Conservation (phyloP, 1,139 yeast species). For the Fermentozyma sake region DNA sequence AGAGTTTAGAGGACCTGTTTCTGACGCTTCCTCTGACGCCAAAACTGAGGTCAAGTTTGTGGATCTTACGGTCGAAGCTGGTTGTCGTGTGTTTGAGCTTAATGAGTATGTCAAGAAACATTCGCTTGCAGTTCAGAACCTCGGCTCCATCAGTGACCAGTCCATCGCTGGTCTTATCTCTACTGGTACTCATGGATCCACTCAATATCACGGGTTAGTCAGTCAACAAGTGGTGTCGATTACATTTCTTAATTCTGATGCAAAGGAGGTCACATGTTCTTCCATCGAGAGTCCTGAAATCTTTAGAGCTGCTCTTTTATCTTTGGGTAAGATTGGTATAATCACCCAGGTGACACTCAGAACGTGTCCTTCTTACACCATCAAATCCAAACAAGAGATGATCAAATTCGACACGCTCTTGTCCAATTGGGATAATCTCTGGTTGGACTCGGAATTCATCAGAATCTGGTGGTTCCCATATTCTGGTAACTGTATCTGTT, state of each 20-base stretch:
- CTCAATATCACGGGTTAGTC: slow-evolving; percentile 87
- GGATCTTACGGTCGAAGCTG: slow-evolving; percentile 92
- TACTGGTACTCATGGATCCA: slow-evolving; percentile 96
- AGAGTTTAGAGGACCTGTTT: slow-evolving; percentile 35
- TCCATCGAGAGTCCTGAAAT: slow-evolving; percentile 62
- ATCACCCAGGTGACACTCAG: slow-evolving; percentile 86
- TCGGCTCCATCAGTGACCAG: slow-evolving; percentile 94
- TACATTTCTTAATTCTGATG: slow-evolving; percentile 67
- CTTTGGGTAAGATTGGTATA: slow-evolving; percentile 88
- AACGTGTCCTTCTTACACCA: slow-evolving; percentile 77
- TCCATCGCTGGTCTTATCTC: slow-evolving; percentile 91
- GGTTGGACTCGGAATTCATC: slow-evolving; percentile 89
- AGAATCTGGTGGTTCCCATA: slow-evolving; percentile 99
- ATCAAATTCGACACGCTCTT: slow-evolving; percentile 70
- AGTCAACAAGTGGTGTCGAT: slow-evolving; percentile 82
- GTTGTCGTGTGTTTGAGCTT: slow-evolving; percentile 75
- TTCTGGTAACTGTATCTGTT: slow-evolving; percentile 74
- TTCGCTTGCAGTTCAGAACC: slow-evolving; percentile 79
- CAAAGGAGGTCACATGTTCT: slow-evolving; percentile 68
- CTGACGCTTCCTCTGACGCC: slow-evolving; percentile 19
- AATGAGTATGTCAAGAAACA: slow-evolving; percentile 60
- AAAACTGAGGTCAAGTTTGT: slow-evolving; percentile 63
- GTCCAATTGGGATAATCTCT: slow-evolving; percentile 63
- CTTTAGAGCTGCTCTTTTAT: slow-evolving; percentile 80
- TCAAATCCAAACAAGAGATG: slow-evolving; percentile 78